These are phyloP conservation scores for Nitzschia sp. DNA, from an alignment of 108 stramenopile genomes.

Conservation along the genomic window DNA sequence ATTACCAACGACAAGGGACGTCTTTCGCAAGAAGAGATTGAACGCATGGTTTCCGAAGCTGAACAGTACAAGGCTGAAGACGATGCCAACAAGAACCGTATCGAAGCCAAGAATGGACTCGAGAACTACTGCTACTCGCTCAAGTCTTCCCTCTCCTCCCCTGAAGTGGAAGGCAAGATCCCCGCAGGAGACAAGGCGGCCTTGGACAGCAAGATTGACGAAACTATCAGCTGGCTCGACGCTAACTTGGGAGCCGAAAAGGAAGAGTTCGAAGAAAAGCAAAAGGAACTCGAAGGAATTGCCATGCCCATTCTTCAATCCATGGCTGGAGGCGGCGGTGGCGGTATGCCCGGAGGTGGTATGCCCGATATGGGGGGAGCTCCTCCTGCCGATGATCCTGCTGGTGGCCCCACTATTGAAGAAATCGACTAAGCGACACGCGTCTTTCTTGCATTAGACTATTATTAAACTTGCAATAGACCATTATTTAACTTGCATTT, in stretches of 20 bases:
- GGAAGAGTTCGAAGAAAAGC: constrained; percentile 98
- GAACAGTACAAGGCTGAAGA: constrained; percentile 99
- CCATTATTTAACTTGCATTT: no score
- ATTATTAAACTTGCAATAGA: no score
- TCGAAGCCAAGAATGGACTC: constrained; percentile 95
- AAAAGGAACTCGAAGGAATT: constrained; percentile 92
- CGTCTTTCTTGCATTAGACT: no score
- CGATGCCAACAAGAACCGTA: constrained; percentile 92
- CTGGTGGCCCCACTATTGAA: constrained; percentile 89
- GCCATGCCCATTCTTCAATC: constrained; percentile 92
- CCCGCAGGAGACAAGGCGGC: constrained; percentile 79
- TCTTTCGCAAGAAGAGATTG: constrained; percentile 97
- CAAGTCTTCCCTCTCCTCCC: constrained; percentile 86
- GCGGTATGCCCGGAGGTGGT: constrained; percentile 49
- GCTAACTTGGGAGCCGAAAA: constrained; percentile 93
- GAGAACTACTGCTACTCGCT: constrained; percentile 98
- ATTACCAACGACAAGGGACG: constrained; percentile 99
- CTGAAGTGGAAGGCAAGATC: constrained; percentile 87
- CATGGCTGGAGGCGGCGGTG: constrained; percentile 76
- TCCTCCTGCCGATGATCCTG: constrained; percentile 72
- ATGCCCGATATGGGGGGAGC: constrained; percentile 74
- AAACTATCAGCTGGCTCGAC: constrained; percentile 93
- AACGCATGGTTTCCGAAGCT: constrained; percentile 98
- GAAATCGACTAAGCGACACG: constrained; percentile 78
- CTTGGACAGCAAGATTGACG: constrained; percentile 86